Base-by-base conservation (phyloP, 331 rosid genomes). In the Telfairia occidentalis region DNA sequence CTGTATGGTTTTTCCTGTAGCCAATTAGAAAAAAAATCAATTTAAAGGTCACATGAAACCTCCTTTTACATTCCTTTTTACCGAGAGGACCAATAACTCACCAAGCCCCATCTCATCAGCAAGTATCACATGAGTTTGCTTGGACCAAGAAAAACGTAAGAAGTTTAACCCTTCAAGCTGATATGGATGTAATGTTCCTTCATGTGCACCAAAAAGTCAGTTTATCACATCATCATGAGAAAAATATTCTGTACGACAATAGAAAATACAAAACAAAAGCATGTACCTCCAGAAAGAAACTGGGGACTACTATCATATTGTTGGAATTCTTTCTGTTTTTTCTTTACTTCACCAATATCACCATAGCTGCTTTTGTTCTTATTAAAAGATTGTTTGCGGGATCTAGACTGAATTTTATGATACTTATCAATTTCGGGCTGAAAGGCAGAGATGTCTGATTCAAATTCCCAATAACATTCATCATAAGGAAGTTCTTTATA, bases 41-140 rank as follows among this genome's bases (percentile, higher is more conserved):
- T 5, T 74, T 28, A 53, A 40, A 35, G 66, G n/a, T 54, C 21
- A 74, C 53, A 52, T 54, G 16, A 21, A 35, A 37, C 77, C 67
- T 16, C 60, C 34, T 35, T 23, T 32, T 49, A 37, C 48, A 21
- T 67, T 74, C 26, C 24, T 45, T 70, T 43, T 7, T 26, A 24
- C 26, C 4, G 5, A 26, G 34, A 45, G 53, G 53, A 37, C 11
- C 50, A 55, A 78, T 64, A 71, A 84, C 79, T 79, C 85, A 95
- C 99, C 99, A 34, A 95, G 99, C 76, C 99, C 99, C 99, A 95
- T 95, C 84, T 95, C 99, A 76, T 95, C 99, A 79, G 99, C 99
- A 79, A 95, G 96, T 84, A 95, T 92, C 46, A 95, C 99, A 74
- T 95, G 99, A 75, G 97, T 95, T 82, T 91, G 96, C 85, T 95